Conservation (phyloP, 1,284 basidiomycete species). For the Rhodotorula sp. region DNA sequence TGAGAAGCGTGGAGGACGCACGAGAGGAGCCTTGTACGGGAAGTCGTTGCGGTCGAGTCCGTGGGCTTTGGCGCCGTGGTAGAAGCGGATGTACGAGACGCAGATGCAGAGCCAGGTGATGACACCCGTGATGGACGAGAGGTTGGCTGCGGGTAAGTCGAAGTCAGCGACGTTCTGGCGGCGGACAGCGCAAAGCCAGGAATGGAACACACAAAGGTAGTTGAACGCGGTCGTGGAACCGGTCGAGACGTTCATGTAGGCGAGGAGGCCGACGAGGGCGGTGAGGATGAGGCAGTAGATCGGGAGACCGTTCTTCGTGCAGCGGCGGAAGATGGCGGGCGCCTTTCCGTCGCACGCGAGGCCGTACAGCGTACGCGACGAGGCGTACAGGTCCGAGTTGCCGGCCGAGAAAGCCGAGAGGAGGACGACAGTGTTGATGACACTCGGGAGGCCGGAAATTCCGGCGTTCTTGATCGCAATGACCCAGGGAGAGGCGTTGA, state of each 20-base stretch:
- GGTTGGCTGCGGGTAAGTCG: not conserved
- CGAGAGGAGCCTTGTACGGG: conserved; percentile 56
- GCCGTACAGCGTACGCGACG: conserved; percentile 79
- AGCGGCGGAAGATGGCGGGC: conserved; percentile 59
- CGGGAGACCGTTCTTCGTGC: conserved; percentile 73
- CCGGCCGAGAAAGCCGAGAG: conserved; percentile 80
- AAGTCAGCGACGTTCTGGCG: not conserved
- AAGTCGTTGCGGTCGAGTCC: conserved; percentile 59
- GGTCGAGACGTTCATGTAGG: conserved; percentile 54
- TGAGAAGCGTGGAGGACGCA: not conserved
- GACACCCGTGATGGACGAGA: conserved; percentile 56
- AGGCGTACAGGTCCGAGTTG: conserved; percentile 71
- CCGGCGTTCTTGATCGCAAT: conserved; percentile 62
- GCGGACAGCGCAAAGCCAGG: too few species aligned
- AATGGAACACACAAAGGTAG: conserved; percentile 46
- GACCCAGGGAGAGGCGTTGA: conserved; percentile 65
- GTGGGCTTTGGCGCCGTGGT: conserved; percentile 42
- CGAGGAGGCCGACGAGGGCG: conserved; percentile 56
- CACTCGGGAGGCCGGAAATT: conserved; percentile 57
- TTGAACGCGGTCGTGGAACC: conserved; percentile 47
- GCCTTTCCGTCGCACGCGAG: conserved; percentile 71
- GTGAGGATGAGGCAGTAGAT: conserved; percentile 60
- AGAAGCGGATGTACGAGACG: conserved; percentile 71
- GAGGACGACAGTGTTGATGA: conserved; percentile 66
- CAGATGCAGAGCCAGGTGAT: conserved; percentile 62